Evolutionary conservation across 495 filamentous ascomycete species (phyloP).

Genomic region (Daldinia bambusicola): DNA sequence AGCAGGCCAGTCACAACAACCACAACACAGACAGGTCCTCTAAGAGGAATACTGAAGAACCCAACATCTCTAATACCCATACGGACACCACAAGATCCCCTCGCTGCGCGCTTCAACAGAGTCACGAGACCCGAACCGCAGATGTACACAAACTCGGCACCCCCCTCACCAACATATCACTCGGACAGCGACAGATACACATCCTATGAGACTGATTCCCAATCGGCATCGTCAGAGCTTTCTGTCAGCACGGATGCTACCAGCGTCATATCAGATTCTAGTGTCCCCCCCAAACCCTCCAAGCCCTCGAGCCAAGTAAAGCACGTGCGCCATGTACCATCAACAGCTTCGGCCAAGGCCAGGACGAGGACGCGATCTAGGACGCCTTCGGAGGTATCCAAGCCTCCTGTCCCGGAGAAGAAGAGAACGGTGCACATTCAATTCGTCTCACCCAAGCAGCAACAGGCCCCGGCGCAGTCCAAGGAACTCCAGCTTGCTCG

Average conservation of each 20-base stretch:
- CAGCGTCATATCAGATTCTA: conserved; percentile 49
- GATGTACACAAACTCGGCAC: conserved; percentile 25
- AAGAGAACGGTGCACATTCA: conserved; percentile 51
- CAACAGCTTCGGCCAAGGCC: conserved; percentile 34
- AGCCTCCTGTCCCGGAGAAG: conserved; percentile 46
- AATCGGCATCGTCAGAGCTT: conserved; percentile 56
- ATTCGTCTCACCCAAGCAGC: conserved; percentile 39
- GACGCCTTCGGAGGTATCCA: conserved; percentile 43
- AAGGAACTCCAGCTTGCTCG: conserved; percentile 45
- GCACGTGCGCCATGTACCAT: conserved; percentile 48
- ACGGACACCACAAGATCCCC: conserved; percentile 36
- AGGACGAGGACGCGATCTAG: conserved; percentile 49
- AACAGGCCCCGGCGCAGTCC: conserved; percentile 21
- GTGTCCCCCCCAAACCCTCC: conserved; percentile 44
- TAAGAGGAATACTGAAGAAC: conserved; percentile 49
- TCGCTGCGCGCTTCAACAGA: conserved; percentile 48
- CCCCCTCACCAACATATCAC: conserved; percentile 44
- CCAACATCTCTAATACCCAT: conserved; percentile 14
- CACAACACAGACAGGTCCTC: conserved; percentile 34
- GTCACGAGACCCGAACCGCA: conserved; percentile 28
- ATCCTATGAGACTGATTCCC: conserved; percentile 54
- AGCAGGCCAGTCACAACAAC: conserved; percentile 33
- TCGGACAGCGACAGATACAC: conserved; percentile 46
- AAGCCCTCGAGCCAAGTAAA: conserved; percentile 44
- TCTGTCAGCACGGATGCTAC: conserved; percentile 60